Conservation (phyloP, 2,329 filamentous ascomycete species). For the Exophiala alcalophila region DNA sequence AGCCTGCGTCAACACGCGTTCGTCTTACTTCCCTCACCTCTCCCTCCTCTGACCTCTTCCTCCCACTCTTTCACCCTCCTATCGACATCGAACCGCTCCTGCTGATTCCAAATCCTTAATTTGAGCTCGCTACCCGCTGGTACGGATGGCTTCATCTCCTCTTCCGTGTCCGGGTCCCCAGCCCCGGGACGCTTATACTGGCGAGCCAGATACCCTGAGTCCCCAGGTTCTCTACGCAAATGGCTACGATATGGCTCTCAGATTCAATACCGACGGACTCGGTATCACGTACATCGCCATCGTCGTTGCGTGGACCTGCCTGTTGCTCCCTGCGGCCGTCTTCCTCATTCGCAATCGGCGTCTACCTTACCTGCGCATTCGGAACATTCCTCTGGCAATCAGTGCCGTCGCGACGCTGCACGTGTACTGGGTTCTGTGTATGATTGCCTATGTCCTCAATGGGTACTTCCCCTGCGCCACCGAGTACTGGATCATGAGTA, state of each 20-base stretch:
- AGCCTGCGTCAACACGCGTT: conserved; percentile 15
- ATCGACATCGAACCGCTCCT: conserved; percentile 11
- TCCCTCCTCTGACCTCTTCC: conserved; percentile 17
- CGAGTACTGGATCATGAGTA: conserved; percentile 66
- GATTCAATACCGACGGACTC: conserved; percentile 30
- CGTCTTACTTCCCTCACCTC: conserved; percentile 21
- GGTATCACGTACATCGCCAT: conserved; percentile 29
- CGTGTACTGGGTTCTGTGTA: conserved; percentile 38
- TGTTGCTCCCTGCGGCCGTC: conserved; percentile 33
- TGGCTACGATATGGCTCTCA: conserved; percentile 28
- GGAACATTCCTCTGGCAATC: conserved; percentile 39
- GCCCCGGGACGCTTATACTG: conserved; percentile 19
- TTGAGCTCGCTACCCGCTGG: conserved; percentile 21
- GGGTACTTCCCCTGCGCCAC: conserved; percentile 48
- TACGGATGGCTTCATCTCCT: conserved; percentile 24
- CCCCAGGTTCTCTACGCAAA: conserved; percentile 13
- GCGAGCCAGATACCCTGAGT: conserved; percentile 4
- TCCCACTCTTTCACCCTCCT: conserved; percentile 14
- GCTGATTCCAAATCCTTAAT: conserved; percentile 17
- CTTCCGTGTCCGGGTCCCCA: conserved; percentile 12
- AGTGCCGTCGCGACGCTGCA: conserved; percentile 39
- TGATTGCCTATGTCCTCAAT: conserved; percentile 39
- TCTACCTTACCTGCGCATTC: conserved; percentile 38
- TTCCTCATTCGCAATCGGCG: conserved; percentile 37
- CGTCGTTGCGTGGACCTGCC: conserved; percentile 35